A percentile compares a stretch with the other conserved stretches of the same genome.
These are phyloP conservation scores for Coniosporium apollinis DNA, from an alignment of 495 filamentous ascomycete species.

Conservation along the genomic window DNA sequence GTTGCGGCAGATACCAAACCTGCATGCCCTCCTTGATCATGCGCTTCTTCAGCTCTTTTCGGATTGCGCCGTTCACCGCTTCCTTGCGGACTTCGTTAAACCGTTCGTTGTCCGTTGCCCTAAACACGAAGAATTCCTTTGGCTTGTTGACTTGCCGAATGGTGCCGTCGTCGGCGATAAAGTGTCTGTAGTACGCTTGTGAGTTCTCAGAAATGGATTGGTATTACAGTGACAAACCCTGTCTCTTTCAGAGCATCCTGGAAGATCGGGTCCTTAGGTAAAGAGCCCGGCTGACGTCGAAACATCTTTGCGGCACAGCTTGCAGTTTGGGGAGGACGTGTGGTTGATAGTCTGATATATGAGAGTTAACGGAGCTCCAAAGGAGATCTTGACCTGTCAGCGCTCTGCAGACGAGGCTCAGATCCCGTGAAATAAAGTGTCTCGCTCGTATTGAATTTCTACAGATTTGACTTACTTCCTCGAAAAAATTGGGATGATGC, in stretches of 20 bases:
- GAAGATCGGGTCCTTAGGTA: conserved; percentile 55
- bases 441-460: too few species aligned
- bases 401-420: too few species aligned
- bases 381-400: too few species aligned
- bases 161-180: conserved; percentile 44
- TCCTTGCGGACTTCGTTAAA: conserved; percentile 55
- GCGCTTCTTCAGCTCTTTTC: neutral
- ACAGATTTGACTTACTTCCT: too few species aligned
- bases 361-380: too few species aligned
- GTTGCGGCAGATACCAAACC: conserved; percentile 39
- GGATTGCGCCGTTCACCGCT: conserved; percentile 34
- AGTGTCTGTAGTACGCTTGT: conserved; percentile 4
- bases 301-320: too few species aligned
- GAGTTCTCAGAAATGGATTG: conserved; percentile 3
- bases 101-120: conserved; percentile 49
- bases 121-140: conserved; percentile 53
- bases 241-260: conserved; percentile 44
- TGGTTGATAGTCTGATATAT: conserved; percentile 2
- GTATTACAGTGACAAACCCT: conserved; percentile 35
- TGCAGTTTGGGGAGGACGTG: neutral
- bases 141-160: conserved; percentile 46
- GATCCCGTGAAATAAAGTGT: too few species aligned
- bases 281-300: conserved; percentile 38
- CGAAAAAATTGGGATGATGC: too few species aligned
- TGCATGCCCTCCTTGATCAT: conserved; percentile 27